These are phyloP conservation scores for Globisporangium spinosum DNA, from an alignment of 352 stramenopile genomes.

Conservation along the genomic window DNA sequence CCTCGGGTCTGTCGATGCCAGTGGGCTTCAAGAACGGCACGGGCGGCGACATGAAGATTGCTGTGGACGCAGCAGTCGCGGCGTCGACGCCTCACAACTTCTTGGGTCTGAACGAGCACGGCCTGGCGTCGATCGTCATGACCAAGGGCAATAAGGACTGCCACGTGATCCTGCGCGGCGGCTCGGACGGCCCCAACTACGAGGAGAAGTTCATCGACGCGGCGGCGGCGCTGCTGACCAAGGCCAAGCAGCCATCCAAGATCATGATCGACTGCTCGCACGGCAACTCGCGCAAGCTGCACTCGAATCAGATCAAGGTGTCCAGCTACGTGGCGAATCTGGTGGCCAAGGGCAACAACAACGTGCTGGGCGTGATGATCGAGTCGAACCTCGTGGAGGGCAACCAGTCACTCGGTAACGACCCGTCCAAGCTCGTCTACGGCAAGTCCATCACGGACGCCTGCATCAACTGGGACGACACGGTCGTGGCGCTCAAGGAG, in stretches of 20 bases:
- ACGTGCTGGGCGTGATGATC: conserved; percentile 85
- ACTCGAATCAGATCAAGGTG: conserved; percentile 83
- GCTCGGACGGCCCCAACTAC: conserved; percentile 78
- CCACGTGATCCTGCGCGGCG: conserved; percentile 82
- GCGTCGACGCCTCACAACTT: conserved; percentile 81
- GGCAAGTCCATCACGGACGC: conserved; percentile 87
- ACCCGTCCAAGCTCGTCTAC: conserved; percentile 71
- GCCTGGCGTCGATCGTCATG: conserved; percentile 73
- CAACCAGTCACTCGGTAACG: conserved; percentile 74
- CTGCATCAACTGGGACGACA: conserved; percentile 85
- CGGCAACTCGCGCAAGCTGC: conserved; percentile 83
- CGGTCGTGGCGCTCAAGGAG: conserved; percentile 52
- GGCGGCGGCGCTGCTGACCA: conserved; percentile 51
- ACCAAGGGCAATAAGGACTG: conserved; percentile 84
- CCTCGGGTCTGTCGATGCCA: conserved; percentile 85
- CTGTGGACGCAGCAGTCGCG: conserved; percentile 66
- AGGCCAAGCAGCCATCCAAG: conserved; percentile 63
- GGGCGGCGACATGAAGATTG: conserved; percentile 78
- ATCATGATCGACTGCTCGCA: conserved; percentile 90
- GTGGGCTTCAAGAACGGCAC: conserved; percentile 91
- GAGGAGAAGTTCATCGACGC: conserved; percentile 68
- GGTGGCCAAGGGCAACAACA: conserved; percentile 56
- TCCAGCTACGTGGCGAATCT: conserved; percentile 59
- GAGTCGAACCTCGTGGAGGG: conserved; percentile 86
- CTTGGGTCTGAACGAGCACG: conserved; percentile 76